These are phyloP conservation scores for Teunomyces atbi DNA, from an alignment of 805 yeast genomes.

Conservation along the genomic window DNA sequence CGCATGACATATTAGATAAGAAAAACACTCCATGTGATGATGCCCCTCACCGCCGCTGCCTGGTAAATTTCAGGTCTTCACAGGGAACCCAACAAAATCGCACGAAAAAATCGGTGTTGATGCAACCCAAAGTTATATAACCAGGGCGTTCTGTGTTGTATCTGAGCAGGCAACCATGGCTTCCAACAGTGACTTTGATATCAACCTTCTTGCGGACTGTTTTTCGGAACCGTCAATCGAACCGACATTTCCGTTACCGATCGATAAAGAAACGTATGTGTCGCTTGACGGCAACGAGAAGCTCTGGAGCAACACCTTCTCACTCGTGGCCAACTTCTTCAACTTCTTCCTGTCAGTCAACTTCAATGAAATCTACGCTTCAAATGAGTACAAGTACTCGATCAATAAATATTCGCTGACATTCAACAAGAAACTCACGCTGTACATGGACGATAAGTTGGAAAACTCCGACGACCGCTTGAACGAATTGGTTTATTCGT, in stretches of 20 bases:
- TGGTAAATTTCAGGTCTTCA: neutral
- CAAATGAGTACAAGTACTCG: slow-evolving; percentile 34
- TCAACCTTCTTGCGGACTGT: slow-evolving; percentile 38
- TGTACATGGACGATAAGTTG: slow-evolving; percentile 33
- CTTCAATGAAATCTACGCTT: slow-evolving; percentile 28
- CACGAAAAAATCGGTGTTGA: slow-evolving; percentile 1
- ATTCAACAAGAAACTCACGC: slow-evolving; percentile 26
- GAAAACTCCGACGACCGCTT: slow-evolving; percentile 31
- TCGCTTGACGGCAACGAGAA: slow-evolving; percentile 28
- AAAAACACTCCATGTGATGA: neutral
- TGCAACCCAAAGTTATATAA: neutral
- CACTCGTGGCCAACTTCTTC: slow-evolving; percentile 30
- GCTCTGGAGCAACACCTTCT: slow-evolving; percentile 16
- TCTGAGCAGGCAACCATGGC: neutral
- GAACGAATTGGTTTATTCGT: slow-evolving; percentile 33
- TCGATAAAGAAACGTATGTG: slow-evolving; percentile 30
- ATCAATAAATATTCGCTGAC: slow-evolving; percentile 29
- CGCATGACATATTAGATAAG: neutral
- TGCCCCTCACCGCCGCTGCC: neutral
- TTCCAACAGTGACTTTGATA: slow-evolving; percentile 25
- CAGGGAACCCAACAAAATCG: slow-evolving; percentile 5
- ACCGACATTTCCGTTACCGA: slow-evolving; percentile 39
- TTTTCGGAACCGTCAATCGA: slow-evolving; percentile 28
- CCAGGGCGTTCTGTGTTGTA: neutral
- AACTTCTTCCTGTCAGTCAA: slow-evolving; percentile 28